Conservation (phyloP, 2,329 filamentous ascomycete species). For the Penicillium verrucosum region DNA sequence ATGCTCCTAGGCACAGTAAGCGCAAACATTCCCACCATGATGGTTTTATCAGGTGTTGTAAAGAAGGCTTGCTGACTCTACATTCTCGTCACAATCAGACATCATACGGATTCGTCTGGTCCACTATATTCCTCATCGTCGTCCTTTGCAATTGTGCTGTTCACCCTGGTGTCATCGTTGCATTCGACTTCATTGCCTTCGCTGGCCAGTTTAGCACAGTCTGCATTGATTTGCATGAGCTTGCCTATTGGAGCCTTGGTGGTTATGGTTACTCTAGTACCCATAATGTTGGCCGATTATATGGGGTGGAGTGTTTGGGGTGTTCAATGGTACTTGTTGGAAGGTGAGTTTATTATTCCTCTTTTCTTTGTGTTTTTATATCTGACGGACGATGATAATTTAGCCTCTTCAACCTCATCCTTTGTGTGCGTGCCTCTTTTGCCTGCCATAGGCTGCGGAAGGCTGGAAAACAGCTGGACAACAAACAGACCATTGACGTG, state of each 20-base stretch:
- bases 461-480: background rate
- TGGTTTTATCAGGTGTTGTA: fast-evolving
- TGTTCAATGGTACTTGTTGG: conserved; percentile 14
- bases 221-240: conserved; percentile 9
- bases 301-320: conserved; percentile 13
- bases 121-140: conserved; percentile 16
- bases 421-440: conserved; percentile 11
- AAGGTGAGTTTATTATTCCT: conserved; percentile 1
- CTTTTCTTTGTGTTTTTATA: background rate
- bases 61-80: background rate
- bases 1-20: conserved; percentile 14
- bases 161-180: conserved; percentile 10
- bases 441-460: conserved; percentile 14
- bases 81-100: background rate
- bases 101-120: conserved; percentile 16
- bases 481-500: background rate
- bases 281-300: background rate
- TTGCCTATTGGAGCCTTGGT: conserved; percentile 6
- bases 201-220: conserved; percentile 11
- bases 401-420: conserved; percentile 11
- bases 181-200: conserved; percentile 14
- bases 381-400: background rate
- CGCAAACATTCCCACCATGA: background rate
- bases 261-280: conserved; percentile 7
- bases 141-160: conserved; percentile 16